phyloP scores from a whole-genome alignment of 257 asterid species.

The Solanum medicagineum region DNA sequence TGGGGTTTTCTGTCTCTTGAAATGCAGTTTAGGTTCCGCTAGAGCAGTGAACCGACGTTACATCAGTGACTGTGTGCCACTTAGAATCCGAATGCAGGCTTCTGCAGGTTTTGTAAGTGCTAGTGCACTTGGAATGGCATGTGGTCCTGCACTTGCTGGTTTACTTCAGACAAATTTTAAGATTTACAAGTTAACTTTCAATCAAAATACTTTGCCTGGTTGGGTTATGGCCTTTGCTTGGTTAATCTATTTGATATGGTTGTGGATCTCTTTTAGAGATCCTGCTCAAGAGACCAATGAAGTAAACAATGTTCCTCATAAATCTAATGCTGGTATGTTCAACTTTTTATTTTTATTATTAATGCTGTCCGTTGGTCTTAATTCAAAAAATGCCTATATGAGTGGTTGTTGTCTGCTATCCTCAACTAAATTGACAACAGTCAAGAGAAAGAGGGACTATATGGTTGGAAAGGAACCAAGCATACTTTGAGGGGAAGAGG shows the following conservation, averaged over 20 bases:
- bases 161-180: constrained; percentile 70
- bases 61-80: constrained; percentile 95
- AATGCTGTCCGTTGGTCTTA: not conserved
- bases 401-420: not conserved
- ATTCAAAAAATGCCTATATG: not conserved
- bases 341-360: not conserved
- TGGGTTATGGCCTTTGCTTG: constrained; percentile 92
- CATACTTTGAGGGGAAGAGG: too few relatives aligned
- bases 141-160: constrained; percentile 99
- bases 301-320: constrained; percentile 18
- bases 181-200: constrained; percentile 54
- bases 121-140: constrained; percentile 99
- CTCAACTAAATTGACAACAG: not conserved
- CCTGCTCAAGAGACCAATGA: constrained; percentile 46
- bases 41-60: constrained; percentile 95
- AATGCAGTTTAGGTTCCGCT: constrained; percentile 89
- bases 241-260: constrained; percentile 65
- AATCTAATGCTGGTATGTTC: constrained; percentile 19
- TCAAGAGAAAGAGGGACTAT: not conserved
- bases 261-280: constrained; percentile 75
- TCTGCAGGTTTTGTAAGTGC: constrained; percentile 99
- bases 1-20: not conserved
- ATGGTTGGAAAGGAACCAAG: too few relatives aligned
- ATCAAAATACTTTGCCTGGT: constrained; percentile 86
- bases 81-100: constrained; percentile 86